phyloP scores from a whole-genome alignment of 495 filamentous ascomycete genomes.

The Aspergillus baeticus region DNA sequence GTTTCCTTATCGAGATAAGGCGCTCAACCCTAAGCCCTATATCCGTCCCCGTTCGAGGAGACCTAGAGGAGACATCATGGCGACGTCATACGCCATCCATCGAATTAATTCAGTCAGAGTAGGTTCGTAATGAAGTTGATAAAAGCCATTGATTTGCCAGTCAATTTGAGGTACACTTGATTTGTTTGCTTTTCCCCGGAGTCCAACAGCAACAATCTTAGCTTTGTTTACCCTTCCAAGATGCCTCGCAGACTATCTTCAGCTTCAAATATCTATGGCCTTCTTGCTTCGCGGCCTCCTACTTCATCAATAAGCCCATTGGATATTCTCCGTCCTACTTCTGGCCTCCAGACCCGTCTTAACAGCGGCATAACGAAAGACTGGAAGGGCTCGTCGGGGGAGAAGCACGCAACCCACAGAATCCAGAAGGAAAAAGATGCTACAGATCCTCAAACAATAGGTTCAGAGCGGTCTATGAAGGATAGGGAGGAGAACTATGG shows the following conservation, averaged over 20 bases:
- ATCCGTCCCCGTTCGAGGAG: background rate
- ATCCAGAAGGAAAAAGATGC: slow-evolving; percentile 40
- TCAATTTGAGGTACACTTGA: background rate
- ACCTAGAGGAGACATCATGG: slow-evolving; percentile 21
- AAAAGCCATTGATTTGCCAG: background rate
- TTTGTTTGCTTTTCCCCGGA: too few species aligned
- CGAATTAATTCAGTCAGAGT: background rate
- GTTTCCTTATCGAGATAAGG: slow-evolving; percentile 28
- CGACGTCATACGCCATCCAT: slow-evolving; percentile 20
- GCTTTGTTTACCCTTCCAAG: background rate
- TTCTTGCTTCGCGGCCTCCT: slow-evolving; percentile 12
- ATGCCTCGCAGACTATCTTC: slow-evolving; percentile 9
- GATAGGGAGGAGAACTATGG: slow-evolving; percentile 38
- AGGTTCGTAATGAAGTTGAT: background rate
- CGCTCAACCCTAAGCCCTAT: slow-evolving; percentile 20
- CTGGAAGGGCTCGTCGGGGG: slow-evolving; percentile 36
- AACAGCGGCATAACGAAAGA: slow-evolving; percentile 23
- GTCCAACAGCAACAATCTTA: background rate
- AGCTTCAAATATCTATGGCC: slow-evolving; percentile 6
- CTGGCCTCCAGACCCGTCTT: slow-evolving; percentile 16
- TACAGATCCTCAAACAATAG: slow-evolving; percentile 36
- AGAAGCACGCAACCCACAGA: slow-evolving; percentile 37
- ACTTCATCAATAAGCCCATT: slow-evolving; percentile 1
- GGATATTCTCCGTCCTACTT: background rate
- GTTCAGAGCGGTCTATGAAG: slow-evolving; percentile 33